phyloP scores from a whole-genome alignment of 2,329 filamentous ascomycete species.

The Pseudogymnoascus sp. region DNA sequence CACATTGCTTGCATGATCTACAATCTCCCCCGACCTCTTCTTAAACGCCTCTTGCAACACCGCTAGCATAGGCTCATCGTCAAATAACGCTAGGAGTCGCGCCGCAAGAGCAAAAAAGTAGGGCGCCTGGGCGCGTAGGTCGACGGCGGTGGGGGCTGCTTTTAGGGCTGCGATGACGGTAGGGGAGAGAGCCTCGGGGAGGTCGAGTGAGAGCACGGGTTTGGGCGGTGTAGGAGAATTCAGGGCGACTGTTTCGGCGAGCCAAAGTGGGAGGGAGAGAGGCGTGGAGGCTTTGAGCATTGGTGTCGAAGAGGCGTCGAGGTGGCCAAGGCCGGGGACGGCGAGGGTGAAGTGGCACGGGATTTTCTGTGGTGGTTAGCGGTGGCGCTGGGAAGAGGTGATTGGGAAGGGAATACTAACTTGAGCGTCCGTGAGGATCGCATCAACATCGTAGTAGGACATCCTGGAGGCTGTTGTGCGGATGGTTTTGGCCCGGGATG shows the following conservation, averaged over 20 bases:
- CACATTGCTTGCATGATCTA: slow-evolving; percentile 81
- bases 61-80: slow-evolving; percentile 64
- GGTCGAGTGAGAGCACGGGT: slow-evolving; percentile 70
- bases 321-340: slow-evolving; percentile 76
- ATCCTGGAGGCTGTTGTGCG: slow-evolving; percentile 31
- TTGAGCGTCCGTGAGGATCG: slow-evolving; percentile 79
- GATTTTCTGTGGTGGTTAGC: slow-evolving; percentile 60
- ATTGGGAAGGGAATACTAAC: slow-evolving; percentile 34
- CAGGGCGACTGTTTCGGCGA: slow-evolving; percentile 86
- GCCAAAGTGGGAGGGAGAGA: slow-evolving; percentile 82
- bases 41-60: slow-evolving; percentile 75
- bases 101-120: slow-evolving; percentile 85
- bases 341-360: slow-evolving; percentile 92
- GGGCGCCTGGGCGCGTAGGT: slow-evolving; percentile 72
- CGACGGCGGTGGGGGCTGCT: slow-evolving; percentile 79
- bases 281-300: slow-evolving; percentile 74
- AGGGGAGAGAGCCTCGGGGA: slow-evolving; percentile 68
- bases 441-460: slow-evolving; percentile 80
- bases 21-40: slow-evolving; percentile 70
- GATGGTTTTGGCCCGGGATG: neutral
- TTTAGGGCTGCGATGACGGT: slow-evolving; percentile 84
- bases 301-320: slow-evolving; percentile 69
- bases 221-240: slow-evolving; percentile 41
- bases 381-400: neutral
- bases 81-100: slow-evolving; percentile 78